A percentile compares a stretch with the other conserved stretches of the same genome.
Conservation (phyloP, 2,329 filamentous ascomycete genomes). For the Penicillium sp. region DNA sequence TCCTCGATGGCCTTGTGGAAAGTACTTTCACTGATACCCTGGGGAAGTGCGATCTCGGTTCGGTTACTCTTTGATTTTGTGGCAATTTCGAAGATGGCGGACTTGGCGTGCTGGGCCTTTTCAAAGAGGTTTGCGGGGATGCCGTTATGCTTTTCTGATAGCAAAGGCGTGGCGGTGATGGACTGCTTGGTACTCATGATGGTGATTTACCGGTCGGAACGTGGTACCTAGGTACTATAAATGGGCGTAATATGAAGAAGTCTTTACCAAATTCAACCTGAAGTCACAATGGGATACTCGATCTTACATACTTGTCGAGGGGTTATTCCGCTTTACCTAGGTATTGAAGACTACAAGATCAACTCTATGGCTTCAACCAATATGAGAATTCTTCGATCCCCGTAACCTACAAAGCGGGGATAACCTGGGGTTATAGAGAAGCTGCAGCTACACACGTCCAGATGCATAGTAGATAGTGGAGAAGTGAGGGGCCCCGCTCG, state of each 20-base stretch:
- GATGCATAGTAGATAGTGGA: constrained; percentile 4
- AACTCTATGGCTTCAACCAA: neutral
- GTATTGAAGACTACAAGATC: neutral
- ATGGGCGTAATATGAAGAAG: neutral
- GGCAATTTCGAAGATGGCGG: constrained; percentile 4
- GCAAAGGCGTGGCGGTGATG: constrained; percentile 1
- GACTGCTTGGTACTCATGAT: constrained; percentile 1
- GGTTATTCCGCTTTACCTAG: neutral
- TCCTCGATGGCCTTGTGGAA: constrained; percentile 4
- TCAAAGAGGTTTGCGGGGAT: constrained; percentile 5
- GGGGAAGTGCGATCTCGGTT: constrained; percentile 1
- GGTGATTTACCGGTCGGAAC: neutral
- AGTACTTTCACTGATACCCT: neutral
- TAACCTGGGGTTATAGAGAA: neutral
- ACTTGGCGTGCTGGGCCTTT: constrained; percentile 8
- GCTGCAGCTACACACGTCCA: neutral
- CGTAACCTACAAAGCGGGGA: neutral
- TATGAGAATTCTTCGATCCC: neutral
- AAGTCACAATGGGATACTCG: neutral
- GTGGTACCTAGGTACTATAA: neutral
- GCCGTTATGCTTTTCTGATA: constrained; percentile 5
- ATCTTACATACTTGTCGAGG: neutral
- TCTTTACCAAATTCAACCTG: neutral
- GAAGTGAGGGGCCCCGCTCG: constrained; percentile 10
- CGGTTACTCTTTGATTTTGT: constrained; percentile 4